phyloP scores from a whole-genome alignment of 2,329 filamentous ascomycete genomes.

The Arthroderma sp. region DNA sequence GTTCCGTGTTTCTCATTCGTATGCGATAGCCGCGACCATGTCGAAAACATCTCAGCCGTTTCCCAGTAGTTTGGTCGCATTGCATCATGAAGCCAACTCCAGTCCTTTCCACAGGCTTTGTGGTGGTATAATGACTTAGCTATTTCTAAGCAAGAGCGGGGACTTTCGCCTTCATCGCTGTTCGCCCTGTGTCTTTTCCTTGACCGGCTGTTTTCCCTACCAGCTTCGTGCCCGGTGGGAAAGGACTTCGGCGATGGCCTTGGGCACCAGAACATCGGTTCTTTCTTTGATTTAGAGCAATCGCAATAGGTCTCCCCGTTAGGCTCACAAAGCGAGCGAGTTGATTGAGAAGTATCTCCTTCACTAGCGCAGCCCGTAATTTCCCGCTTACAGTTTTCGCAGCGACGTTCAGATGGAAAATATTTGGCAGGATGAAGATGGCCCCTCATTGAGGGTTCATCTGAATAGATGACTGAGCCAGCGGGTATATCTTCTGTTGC shows the following conservation, averaged over 20 bases:
- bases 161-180: neutral
- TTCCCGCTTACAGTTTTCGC: constrained; percentile 19
- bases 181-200: constrained; percentile 5
- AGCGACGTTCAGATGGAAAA: constrained; percentile 8
- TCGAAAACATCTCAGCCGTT: neutral
- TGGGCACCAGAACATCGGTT: constrained; percentile 5
- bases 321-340: no score
- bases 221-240: neutral
- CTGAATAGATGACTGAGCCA: constrained; percentile 18
- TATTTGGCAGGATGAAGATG: constrained; percentile 15
- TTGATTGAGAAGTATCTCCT: no score
- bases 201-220: neutral
- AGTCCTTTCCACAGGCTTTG: constrained; percentile 19
- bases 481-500: constrained; percentile 16
- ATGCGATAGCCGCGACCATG: constrained; percentile 10
- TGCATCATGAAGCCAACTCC: constrained; percentile 23
- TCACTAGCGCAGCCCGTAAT: neutral
- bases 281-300: constrained; percentile 1
- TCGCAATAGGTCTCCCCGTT: neutral
- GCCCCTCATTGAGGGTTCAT: constrained; percentile 25
- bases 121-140: constrained; percentile 19
- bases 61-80: constrained; percentile 16
- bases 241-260: neutral
- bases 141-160: constrained; percentile 16
- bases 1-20: constrained; percentile 23